These are phyloP conservation scores for Allium sativum DNA, from an alignment of 106 monocot species.

Conservation along the genomic window DNA sequence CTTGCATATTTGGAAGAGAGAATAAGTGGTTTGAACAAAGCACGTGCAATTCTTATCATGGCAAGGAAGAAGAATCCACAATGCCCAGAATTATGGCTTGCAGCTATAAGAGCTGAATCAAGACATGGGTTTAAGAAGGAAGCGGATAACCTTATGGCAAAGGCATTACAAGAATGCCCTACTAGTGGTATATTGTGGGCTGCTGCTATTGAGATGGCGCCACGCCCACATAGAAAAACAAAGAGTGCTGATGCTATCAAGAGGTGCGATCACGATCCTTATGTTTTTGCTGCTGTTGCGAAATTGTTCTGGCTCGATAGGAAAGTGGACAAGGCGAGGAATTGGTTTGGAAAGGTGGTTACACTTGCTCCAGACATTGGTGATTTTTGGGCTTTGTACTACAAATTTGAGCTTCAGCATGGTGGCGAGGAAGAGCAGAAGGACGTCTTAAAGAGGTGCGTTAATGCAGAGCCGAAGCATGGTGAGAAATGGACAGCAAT, in stretches of 20 bases:
- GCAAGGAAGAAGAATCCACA: conserved; percentile 66
- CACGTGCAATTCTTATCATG: conserved; percentile 82
- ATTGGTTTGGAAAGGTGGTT: conserved; percentile 84
- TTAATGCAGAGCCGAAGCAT: conserved; percentile 84
- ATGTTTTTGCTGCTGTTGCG: conserved; percentile 85
- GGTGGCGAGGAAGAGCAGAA: conserved; percentile 80
- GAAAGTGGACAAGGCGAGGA: conserved; percentile 95
- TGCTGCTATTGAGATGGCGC: conserved; percentile 81
- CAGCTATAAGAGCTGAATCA: conserved; percentile 74
- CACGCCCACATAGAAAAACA: conserved; percentile 69
- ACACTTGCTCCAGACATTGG: conserved; percentile 86
- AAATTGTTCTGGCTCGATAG: conserved; percentile 91
- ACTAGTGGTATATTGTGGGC: conserved; percentile 95
- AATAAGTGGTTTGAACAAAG: conserved; percentile 65
- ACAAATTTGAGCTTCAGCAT: conserved; percentile 97
- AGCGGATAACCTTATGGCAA: conserved; percentile 83
- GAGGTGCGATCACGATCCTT: conserved; percentile 67
- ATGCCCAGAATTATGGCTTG: conserved; percentile 85
- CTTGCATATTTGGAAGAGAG: conserved; percentile 81
- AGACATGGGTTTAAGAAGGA: conserved; percentile 85
- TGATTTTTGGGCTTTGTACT: conserved; percentile 89
- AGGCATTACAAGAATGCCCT: conserved; percentile 92
- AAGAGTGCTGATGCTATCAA: conserved; percentile 88
- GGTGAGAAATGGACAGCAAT: conserved; percentile 89
- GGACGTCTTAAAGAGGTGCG: conserved; percentile 71